Conservation (phyloP, 768 basidiomycete species). For the Agaricus bisporus region DNA sequence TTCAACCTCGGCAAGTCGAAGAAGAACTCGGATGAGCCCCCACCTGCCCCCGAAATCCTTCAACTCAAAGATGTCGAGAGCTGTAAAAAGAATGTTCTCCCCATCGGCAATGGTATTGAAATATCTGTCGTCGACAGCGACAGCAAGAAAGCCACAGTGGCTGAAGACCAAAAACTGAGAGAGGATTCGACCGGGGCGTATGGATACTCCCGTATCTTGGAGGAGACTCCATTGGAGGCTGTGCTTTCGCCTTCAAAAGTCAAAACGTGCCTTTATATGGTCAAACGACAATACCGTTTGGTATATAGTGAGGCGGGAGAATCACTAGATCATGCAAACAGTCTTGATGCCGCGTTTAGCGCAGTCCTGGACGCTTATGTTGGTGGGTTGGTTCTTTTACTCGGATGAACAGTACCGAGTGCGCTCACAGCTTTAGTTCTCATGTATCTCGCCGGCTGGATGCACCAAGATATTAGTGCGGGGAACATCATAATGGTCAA, state of each 20-base stretch:
- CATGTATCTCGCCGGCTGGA: slow-evolving; percentile 1
- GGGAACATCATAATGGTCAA: slow-evolving; percentile 3
- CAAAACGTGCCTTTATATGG: background rate
- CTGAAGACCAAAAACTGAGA: background rate
- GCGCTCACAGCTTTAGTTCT: no score
- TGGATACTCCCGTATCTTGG: background rate
- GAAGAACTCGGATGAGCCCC: background rate
- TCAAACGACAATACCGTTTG: background rate
- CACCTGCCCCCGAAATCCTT: background rate
- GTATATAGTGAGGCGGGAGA: background rate
- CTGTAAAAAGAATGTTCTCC: no score
- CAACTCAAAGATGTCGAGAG: no score
- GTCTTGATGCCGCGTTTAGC: slow-evolving; percentile 6
- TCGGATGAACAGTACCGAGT: background rate
- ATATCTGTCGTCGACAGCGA: no score
- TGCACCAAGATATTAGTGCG: slow-evolving; percentile 7
- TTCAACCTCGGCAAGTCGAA: background rate
- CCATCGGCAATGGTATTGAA: no score
- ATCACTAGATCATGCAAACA: slow-evolving; percentile 22
- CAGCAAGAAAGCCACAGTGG: no score
- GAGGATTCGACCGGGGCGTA: background rate
- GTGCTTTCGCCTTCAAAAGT: background rate
- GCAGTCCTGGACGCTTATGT: background rate
- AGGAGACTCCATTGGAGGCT: background rate
- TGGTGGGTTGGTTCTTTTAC: background rate